A percentile compares a stretch with the other conserved stretches of the same genome.
These are phyloP conservation scores for Rostrohypoxylon terebratum DNA, from an alignment of 495 filamentous ascomycete species.

Conservation along the genomic window DNA sequence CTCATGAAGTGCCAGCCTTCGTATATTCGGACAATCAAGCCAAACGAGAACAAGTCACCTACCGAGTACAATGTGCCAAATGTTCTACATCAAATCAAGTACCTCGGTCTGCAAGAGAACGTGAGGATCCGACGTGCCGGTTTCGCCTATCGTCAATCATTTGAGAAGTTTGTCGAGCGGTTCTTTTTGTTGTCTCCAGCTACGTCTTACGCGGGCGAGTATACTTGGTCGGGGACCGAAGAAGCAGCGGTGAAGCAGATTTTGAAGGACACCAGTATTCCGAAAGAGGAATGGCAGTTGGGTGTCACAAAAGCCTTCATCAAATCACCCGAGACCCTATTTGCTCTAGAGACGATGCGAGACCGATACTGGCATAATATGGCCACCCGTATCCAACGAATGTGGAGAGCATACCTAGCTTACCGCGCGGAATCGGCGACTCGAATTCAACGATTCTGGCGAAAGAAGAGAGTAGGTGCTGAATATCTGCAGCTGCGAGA, in stretches of 20 bases:
- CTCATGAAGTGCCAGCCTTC: constrained; percentile 97
- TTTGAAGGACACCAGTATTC: constrained; percentile 94
- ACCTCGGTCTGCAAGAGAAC: constrained; percentile 98
- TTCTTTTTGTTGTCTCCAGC: constrained; percentile 97
- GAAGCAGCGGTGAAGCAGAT: constrained; percentile 92
- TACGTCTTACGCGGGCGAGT: constrained; percentile 95
- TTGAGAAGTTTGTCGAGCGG: constrained; percentile 97
- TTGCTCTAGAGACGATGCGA: constrained; percentile 96
- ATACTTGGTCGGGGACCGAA: constrained; percentile 91
- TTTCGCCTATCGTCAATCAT: constrained; percentile 97
- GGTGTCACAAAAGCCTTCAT: constrained; percentile 98
- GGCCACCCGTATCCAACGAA: constrained; percentile 96
- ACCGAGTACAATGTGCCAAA: constrained; percentile 90
- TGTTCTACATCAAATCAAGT: constrained; percentile 99
- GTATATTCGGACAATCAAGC: constrained; percentile 99
- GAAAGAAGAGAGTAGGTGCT: constrained; percentile 86
- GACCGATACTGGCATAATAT: constrained; percentile 99
- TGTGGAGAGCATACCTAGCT: constrained; percentile 94
- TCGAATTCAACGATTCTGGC: constrained; percentile 94
- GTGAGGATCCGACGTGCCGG: constrained; percentile 96
- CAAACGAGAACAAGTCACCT: constrained; percentile 97
- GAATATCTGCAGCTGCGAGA: constrained; percentile 90
- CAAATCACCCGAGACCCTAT: constrained; percentile 97
- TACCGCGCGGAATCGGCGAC: constrained; percentile 93
- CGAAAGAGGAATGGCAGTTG: constrained; percentile 95